These are phyloP conservation scores for Aspergillus pseudoterreus DNA, from an alignment of 2,329 filamentous ascomycete species.

Conservation along the genomic window DNA sequence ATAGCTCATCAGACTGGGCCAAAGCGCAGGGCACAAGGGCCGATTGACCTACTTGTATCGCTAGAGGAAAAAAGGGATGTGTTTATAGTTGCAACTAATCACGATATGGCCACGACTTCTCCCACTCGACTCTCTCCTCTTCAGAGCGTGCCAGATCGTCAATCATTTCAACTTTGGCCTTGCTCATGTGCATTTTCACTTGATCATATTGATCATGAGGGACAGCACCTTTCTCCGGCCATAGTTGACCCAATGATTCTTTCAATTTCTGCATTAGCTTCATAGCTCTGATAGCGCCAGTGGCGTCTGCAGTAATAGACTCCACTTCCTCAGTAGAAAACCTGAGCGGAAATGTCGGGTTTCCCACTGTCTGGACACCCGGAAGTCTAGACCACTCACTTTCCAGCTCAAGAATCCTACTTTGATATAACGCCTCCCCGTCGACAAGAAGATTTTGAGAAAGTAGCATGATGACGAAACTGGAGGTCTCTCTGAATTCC, in stretches of 20 bases:
- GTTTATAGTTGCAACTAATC: not conserved
- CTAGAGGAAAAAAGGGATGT: no score
- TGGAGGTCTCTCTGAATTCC: slow-evolving; percentile 8
- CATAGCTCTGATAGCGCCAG: slow-evolving; percentile 9
- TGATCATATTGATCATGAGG: slow-evolving; percentile 11
- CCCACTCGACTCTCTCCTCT: slow-evolving; percentile 10
- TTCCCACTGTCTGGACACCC: slow-evolving; percentile 9
- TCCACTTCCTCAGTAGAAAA: slow-evolving; percentile 7
- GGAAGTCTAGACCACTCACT: slow-evolving; percentile 10
- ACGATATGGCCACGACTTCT: slow-evolving; percentile 30
- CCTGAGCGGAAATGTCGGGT: slow-evolving; percentile 7
- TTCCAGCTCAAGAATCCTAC: slow-evolving; percentile 7
- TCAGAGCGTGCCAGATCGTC: slow-evolving; percentile 8
- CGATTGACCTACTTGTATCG: not conserved
- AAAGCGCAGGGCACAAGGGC: not conserved
- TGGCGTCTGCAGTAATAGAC: slow-evolving; percentile 9
- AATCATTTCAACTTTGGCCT: slow-evolving; percentile 13
- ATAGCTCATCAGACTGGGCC: not conserved
- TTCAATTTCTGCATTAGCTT: slow-evolving; percentile 10
- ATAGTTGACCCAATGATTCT: slow-evolving; percentile 9
- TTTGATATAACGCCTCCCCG: slow-evolving; percentile 11
- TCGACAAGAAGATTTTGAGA: slow-evolving; percentile 13
- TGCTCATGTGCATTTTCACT: slow-evolving; percentile 8
- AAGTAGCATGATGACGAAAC: slow-evolving; percentile 12
- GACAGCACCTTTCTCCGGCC: slow-evolving; percentile 16